Evolutionary conservation across 108 stramenopile species (phyloP), one percentile per base, ranked within the genome.

Genomic region (Craspedostauros australis): DNA sequence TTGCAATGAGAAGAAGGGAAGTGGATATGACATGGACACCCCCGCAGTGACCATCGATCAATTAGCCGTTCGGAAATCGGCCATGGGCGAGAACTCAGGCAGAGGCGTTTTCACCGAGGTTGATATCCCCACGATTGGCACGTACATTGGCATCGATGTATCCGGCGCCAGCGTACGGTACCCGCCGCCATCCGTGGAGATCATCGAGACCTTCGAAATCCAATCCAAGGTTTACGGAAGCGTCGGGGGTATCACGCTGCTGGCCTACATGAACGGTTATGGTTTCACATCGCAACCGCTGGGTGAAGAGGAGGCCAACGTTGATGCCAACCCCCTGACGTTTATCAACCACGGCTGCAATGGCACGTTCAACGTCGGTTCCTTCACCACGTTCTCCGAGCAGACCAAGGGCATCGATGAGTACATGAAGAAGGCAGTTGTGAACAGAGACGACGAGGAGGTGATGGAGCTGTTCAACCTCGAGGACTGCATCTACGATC

Each of bases 261-360:
- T 22, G 23, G 39, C 39, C 1, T 25, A 40, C 23, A 22, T 9
- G 8, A 18, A 14, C 53, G 26, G 11, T 43, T n/a, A n/a, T n/a
- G n/a, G n/a, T n/a, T 12, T 12, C 34, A 36, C 11, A 36, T 12
- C 34, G 34, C 34, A 36, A 11, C 12, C 34, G 34, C 12, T 36
- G 12, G n/a, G n/a, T n/a, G n/a, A n/a, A n/a, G n/a, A n/a, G 34
- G 21, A 20, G 12, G 21, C 43, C 16, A 44, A 42, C 4, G 60
- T 61, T 5, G 60, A 61, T 39, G 21, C 60, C 6, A 12, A 5
- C 5, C 14, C 30, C 18, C 26, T 61, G 29, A 68, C 67, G 1
- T 68, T 68, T 50, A 38, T 39, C 3, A 68, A 68, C 32, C 67
- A 68, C 27, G 67, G 67, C 8, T 68, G 67, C 60, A 68, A 68